Conservation (phyloP, 73 alveolate species). For the Urostyla sp. region DNA sequence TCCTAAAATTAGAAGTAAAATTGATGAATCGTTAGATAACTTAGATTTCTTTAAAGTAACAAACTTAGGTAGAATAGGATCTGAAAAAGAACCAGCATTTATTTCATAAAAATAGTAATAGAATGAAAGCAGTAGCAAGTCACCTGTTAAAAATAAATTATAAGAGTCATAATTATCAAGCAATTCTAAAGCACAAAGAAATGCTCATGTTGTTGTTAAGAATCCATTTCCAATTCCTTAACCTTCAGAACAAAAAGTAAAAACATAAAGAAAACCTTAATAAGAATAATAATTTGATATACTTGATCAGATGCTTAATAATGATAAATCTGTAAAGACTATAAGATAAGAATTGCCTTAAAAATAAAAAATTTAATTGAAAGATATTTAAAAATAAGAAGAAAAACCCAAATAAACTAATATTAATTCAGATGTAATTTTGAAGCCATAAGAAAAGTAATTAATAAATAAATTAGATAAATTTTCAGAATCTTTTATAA, state of each 20-base stretch:
- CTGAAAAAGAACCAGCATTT: background rate
- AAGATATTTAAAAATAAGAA: no score
- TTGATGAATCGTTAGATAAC: slow-evolving; percentile 73
- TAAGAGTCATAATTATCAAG: slow-evolving; percentile 11
- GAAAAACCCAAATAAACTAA: background rate
- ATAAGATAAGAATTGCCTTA: background rate
- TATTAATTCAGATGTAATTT: background rate
- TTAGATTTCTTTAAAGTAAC: slow-evolving; percentile 86
- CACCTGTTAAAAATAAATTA: slow-evolving; percentile 9
- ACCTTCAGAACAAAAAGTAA: no score
- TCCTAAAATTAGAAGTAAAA: slow-evolving; percentile 10
- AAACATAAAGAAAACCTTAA: no score
- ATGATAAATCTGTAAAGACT: background rate
- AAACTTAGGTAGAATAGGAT: slow-evolving; percentile 74
- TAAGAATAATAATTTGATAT: background rate
- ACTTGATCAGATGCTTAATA: background rate
- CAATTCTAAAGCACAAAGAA: background rate
- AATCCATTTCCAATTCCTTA: slow-evolving; percentile 54
- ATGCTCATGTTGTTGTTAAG: slow-evolving; percentile 46
- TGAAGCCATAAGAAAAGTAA: background rate
- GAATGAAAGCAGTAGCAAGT: slow-evolving; percentile 34
- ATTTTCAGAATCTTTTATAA: slow-evolving; percentile 50
- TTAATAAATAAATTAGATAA: slow-evolving; percentile 1
- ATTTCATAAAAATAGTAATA: background rate
- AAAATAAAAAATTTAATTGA: no score